These are phyloP conservation scores for Nakazawaea wickerhamii DNA, from an alignment of 805 yeast genomes.

Conservation along the genomic window DNA sequence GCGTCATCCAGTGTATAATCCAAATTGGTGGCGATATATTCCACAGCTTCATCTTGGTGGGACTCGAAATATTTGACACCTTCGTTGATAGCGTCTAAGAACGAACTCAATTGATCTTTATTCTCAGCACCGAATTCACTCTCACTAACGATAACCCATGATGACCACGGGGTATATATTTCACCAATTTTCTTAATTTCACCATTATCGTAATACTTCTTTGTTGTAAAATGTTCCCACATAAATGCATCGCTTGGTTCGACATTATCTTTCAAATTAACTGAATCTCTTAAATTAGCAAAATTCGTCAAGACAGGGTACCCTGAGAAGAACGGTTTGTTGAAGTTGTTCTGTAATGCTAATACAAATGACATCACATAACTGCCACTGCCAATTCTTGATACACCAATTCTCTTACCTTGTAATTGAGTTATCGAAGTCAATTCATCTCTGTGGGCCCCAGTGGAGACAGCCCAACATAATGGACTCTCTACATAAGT, in stretches of 20 bases:
- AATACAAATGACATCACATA: constrained; percentile 87
- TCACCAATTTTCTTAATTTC: constrained; percentile 83
- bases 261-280: constrained; percentile 47
- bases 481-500: constrained; percentile 84
- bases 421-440: constrained; percentile 46
- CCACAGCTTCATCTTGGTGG: constrained; percentile 59
- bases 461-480: constrained; percentile 88
- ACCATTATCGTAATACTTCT: constrained; percentile 70
- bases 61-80: constrained; percentile 64
- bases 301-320: constrained; percentile 63
- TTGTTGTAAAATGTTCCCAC: constrained; percentile 95
- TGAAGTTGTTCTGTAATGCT: constrained; percentile 55
- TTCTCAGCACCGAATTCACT: constrained; percentile 27
- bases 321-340: constrained; percentile 41
- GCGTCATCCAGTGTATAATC: constrained; percentile 81
- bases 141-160: constrained; percentile 74
- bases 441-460: constrained; percentile 52
- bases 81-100: constrained; percentile 50
- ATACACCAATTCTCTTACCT: constrained; percentile 67
- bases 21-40: constrained; percentile 57
- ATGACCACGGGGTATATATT: constrained; percentile 94
- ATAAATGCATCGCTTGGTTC: constrained; percentile 72
- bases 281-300: constrained; percentile 73
- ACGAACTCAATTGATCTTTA: constrained; percentile 27
- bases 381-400: constrained; percentile 87